Evolutionary conservation across 1,284 basidiomycete species (phyloP).

Genomic region (Ustilago lituana): DNA sequence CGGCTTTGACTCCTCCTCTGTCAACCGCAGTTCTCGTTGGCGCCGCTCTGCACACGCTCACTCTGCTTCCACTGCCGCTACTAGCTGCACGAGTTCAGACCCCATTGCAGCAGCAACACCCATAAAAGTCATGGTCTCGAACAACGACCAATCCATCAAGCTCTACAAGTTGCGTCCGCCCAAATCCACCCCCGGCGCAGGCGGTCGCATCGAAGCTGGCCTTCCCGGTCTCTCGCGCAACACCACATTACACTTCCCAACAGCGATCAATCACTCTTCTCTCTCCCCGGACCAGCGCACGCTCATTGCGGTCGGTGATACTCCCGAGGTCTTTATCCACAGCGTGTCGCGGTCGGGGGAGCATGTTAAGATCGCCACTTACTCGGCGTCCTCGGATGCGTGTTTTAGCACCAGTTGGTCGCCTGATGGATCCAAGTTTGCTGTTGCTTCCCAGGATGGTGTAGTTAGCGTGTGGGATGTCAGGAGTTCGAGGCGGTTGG

Average conservation of each 20-base stretch:
- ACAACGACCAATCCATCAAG: slow-evolving; percentile 81
- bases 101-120: slow-evolving; percentile 2
- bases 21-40: slow-evolving; percentile 32
- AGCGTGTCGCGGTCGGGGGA: slow-evolving; percentile 39
- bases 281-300: slow-evolving; percentile 84
- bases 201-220: slow-evolving; percentile 50
- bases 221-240: slow-evolving; percentile 72
- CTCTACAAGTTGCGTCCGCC: slow-evolving; percentile 69
- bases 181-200: slow-evolving; percentile 60
- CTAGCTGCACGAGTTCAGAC: background rate
- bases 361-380: slow-evolving; percentile 44
- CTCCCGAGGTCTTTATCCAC: slow-evolving; percentile 76
- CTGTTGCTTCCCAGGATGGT: slow-evolving; percentile 85
- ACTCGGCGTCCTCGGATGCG: slow-evolving; percentile 68
- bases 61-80: background rate
- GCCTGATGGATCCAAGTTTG: slow-evolving; percentile 80
- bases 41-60: slow-evolving; percentile 8
- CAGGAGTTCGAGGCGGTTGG: slow-evolving; percentile 60
- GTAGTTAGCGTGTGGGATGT: slow-evolving; percentile 73
- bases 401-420: slow-evolving; percentile 88
- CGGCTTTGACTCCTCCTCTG: slow-evolving; percentile 29
- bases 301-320: slow-evolving; percentile 85
- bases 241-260: slow-evolving; percentile 45
- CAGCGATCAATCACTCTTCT: slow-evolving; percentile 53
- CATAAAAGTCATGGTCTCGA: slow-evolving; percentile 75